These are phyloP conservation scores for Boechera stricta DNA, from an alignment of 345 rosid species.

Conservation along the genomic window DNA sequence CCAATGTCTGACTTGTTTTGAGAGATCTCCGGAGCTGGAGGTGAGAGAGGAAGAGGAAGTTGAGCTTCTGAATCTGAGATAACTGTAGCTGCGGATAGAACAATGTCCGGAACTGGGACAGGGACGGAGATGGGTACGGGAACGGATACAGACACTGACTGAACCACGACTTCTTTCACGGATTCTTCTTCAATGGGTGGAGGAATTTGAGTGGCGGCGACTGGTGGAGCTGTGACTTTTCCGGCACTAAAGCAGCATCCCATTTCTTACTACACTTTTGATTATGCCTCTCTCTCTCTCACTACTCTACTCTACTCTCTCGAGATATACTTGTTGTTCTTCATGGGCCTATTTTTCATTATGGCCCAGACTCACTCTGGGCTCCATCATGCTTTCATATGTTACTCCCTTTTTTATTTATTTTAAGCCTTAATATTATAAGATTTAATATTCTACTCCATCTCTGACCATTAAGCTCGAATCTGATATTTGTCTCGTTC, in stretches of 20 bases:
- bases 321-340: constrained; percentile 11
- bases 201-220: constrained; percentile 19
- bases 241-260: constrained; percentile 67
- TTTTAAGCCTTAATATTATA: neutral
- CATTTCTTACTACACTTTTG: constrained; percentile 47
- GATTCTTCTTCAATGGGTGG: constrained; percentile 67
- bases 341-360: constrained; percentile 16
- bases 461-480: constrained; percentile 17
- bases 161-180: constrained; percentile 68
- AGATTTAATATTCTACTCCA: neutral
- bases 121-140: constrained; percentile 12
- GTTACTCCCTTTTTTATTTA: neutral
- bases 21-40: constrained; percentile 52
- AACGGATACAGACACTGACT: constrained; percentile 55
- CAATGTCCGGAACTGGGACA: constrained; percentile 15
- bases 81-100: constrained; percentile 10
- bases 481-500: constrained; percentile 28
- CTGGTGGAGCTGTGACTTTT: constrained; percentile 31
- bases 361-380: constrained; percentile 22
- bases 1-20: constrained; percentile 58
- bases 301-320: neutral
- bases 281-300: constrained; percentile 4
- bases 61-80: constrained; percentile 27
- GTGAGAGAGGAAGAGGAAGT: constrained; percentile 26
- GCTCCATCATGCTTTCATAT: neutral